Evolutionary conservation across 306 rosid species (phyloP).

Genomic region (Pterocarpus santalinus): DNA sequence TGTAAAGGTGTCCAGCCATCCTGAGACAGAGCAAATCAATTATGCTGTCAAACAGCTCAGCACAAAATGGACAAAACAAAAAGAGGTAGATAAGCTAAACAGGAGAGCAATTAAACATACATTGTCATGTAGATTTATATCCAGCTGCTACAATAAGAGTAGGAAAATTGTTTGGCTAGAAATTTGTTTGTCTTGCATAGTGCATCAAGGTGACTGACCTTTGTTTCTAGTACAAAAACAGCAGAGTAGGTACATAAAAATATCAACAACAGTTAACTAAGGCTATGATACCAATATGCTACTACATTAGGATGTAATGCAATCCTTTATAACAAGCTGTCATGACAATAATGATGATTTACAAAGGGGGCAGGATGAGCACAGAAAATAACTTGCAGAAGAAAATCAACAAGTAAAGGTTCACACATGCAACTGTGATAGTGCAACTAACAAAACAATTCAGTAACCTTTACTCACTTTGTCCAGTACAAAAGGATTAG

Average conservation of each 20-base stretch:
- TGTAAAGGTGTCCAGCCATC: constrained; percentile 97
- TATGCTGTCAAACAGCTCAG: too few species aligned
- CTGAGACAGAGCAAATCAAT: constrained; percentile 53
- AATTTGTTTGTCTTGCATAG: constrained; percentile 89
- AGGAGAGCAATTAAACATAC: constrained; percentile 52
- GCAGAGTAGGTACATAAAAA: constrained; percentile 22
- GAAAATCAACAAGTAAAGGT: constrained; percentile 35
- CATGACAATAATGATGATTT: constrained; percentile 16
- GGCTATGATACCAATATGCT: constrained; percentile 26
- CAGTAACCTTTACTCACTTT: constrained; percentile 64
- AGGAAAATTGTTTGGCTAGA: constrained; percentile 77
- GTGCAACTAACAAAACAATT: constrained; percentile 16
- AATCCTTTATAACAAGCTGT: background rate
- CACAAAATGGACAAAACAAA: constrained; percentile 23
- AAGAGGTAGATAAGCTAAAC: constrained; percentile 26
- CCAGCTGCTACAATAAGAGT: constrained; percentile 84
- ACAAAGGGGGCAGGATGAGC: background rate
- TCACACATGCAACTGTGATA: background rate
- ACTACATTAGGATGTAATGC: background rate
- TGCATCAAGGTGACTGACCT: constrained; percentile 97
- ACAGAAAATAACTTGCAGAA: background rate
- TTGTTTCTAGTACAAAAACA: constrained; percentile 52
- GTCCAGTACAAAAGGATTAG: constrained; percentile 84
- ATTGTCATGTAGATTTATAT: constrained; percentile 82
- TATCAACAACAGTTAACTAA: constrained; percentile 26